phyloP scores from a whole-genome alignment of 1,284 basidiomycete species.

The Cutaneotrichosporon spelunceum region DNA sequence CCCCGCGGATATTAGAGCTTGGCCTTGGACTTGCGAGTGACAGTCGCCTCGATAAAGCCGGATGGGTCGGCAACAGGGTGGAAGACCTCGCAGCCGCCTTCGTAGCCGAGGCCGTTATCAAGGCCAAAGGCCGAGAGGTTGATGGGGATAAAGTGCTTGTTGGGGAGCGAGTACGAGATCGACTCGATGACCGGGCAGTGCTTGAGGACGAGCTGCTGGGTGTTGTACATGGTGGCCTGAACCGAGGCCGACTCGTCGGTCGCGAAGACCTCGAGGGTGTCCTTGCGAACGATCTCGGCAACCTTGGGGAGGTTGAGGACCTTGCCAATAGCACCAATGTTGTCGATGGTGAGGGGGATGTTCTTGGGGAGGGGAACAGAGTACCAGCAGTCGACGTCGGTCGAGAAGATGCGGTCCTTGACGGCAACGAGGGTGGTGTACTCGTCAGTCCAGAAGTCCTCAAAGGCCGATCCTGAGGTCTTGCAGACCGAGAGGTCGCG shows the following conservation, averaged over 20 bases:
- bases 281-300: conserved; percentile 59
- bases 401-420: conserved; percentile 79
- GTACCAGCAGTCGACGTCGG: conserved; percentile 71
- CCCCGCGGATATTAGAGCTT: conserved; percentile 13
- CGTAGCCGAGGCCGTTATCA: conserved; percentile 56
- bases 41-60: conserved; percentile 54
- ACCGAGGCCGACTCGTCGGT: conserved; percentile 85
- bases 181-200: conserved; percentile 63
- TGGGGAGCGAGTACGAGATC: conserved; percentile 77
- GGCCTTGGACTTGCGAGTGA: conserved; percentile 48
- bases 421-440: conserved; percentile 70
- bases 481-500: conserved; percentile 82
- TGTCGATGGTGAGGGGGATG: conserved; percentile 54
- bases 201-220: conserved; percentile 69
- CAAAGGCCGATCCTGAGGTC: conserved; percentile 80
- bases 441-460: conserved; percentile 77
- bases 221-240: conserved; percentile 90
- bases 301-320: conserved; percentile 61
- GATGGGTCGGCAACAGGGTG: conserved; percentile 69
- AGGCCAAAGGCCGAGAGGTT: conserved; percentile 48
- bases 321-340: conserved; percentile 55
- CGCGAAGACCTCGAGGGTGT: conserved; percentile 80
- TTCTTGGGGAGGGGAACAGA: conserved; percentile 59
- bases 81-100: conserved; percentile 75
- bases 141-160: conserved; percentile 79